Conservation (phyloP, 2,329 filamentous ascomycete species). For the Dothideomycetidae sp. region DNA sequence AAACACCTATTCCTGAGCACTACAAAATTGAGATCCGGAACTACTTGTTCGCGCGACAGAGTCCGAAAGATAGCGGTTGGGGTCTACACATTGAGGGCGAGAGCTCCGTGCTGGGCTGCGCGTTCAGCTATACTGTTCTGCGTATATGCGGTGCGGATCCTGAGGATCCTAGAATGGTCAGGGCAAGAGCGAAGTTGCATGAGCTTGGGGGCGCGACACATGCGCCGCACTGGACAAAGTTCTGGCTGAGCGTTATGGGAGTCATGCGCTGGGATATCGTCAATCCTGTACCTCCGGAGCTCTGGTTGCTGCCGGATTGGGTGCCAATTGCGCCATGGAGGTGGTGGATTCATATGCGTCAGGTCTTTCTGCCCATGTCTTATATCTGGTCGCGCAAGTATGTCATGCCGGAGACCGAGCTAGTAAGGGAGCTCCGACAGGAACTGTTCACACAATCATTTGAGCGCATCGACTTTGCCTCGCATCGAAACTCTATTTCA, state of each 20-base stretch:
- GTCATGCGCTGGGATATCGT: conserved; percentile 82
- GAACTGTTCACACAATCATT: conserved; percentile 75
- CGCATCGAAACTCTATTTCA: conserved; percentile 70
- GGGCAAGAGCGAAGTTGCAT: conserved; percentile 69
- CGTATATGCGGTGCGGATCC: conserved; percentile 70
- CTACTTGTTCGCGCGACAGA: conserved; percentile 73
- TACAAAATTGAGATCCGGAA: conserved; percentile 81
- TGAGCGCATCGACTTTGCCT: conserved; percentile 60
- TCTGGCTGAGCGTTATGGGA: conserved; percentile 77
- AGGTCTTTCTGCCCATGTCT: conserved; percentile 86
- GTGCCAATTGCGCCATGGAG: conserved; percentile 50
- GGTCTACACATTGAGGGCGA: conserved; percentile 89
- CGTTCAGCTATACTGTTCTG: conserved; percentile 72
- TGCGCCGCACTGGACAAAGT: conserved; percentile 91
- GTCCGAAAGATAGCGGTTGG: conserved; percentile 76
- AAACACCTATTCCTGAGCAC: conserved; percentile 68
- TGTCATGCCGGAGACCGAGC: conserved; percentile 48
- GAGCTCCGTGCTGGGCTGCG: conserved; percentile 79
- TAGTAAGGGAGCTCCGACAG: conserved; percentile 58
- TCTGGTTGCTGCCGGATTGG: conserved; percentile 48
- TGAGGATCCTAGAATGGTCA: conserved; percentile 73
- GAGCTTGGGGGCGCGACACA: conserved; percentile 72
- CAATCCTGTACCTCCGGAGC: conserved; percentile 82
- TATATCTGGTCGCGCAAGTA: conserved; percentile 78
- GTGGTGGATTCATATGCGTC: conserved; percentile 98